These are phyloP conservation scores for Erodium trifolium DNA, from an alignment of 441 rosid species.

Conservation along the genomic window DNA sequence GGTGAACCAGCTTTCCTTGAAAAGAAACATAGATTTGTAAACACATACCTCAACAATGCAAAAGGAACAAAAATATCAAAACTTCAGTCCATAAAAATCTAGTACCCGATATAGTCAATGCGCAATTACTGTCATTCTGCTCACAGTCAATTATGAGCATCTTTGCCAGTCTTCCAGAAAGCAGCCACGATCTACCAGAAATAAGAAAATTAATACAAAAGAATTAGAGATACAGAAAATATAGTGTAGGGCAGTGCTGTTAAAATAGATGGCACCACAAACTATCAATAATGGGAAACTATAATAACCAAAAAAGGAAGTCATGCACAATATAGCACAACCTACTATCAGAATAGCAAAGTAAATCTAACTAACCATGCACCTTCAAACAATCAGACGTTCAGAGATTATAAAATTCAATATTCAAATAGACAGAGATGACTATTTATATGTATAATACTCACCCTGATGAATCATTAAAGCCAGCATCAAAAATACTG, in stretches of 20 bases:
- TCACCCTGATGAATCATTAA: conserved; percentile 56
- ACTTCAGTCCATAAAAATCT: conserved; percentile 16
- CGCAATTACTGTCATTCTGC: conserved; percentile 58
- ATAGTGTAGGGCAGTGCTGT: neutral
- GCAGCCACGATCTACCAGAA: conserved; percentile 64
- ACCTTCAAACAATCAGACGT: conserved; percentile 3
- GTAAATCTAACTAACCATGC: conserved; percentile 15
- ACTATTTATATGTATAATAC: conserved; percentile 8
- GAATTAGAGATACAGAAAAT: conserved; percentile 7
- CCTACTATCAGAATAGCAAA: conserved; percentile 11
- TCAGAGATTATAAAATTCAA: neutral
- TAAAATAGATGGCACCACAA: neutral
- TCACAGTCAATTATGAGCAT: conserved; percentile 76
- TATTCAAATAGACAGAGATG: neutral
- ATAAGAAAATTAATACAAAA: conserved; percentile 10
- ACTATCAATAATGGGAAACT: neutral
- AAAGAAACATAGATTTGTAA: neutral
- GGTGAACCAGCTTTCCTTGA: neutral
- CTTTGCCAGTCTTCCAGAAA: conserved; percentile 82
- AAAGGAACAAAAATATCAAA: conserved; percentile 9
- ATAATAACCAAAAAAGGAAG: conserved; percentile 7
- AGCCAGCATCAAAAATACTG: conserved; percentile 34
- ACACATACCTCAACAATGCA: neutral
- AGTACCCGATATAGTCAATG: conserved; percentile 75
- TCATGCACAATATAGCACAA: conserved; percentile 4